Evolutionary conservation across 495 filamentous ascomycete genomes (phyloP), one percentile per base, ranked within the genome.

Genomic region (Aspergillus wentii): DNA sequence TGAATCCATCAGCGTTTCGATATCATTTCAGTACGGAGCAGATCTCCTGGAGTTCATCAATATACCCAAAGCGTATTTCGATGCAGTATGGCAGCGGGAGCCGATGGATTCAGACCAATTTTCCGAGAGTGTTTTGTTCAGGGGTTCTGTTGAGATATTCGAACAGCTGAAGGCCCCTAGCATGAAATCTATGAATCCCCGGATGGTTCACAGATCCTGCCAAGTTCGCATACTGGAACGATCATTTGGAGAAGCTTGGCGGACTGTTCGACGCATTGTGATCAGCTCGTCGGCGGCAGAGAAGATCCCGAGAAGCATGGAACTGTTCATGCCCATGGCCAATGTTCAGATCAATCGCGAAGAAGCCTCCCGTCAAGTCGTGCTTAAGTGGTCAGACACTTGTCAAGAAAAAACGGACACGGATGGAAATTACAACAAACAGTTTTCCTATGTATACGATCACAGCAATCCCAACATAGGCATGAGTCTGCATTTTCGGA

Each of bases 321-420:
- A 66, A 19, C 39, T 60, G 7, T 71, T 66, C 35, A 49, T 71
- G 30, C 66, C 66, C 9, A 35, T 64, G 29, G 61, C 54, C 16
- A 49, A 41, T 15, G 62, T 69, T 3, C 66, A 62, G 41, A 42
- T 69, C 13, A 48, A 44, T 13, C 46, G 56, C n/a, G 44, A 53
- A 26, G 40, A 52, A 11, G 40, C 46, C n/a, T 50, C 60, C 6
- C 51, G 50, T 8, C 47, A 60, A 20, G 35, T 64, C 3, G 51
- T 57, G n/a, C 30, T 66, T 8, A 64, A 57, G 44, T 71, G 66
- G 65, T 69, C 66, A 0, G 63, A 71, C 44, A 63, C 60, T 10
- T 56, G 52, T 17, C 63, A 71, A 30, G 54, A 57, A 28, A 37
- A 48, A 21, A 42, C 46, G 20, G 55, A 55, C 27, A 62, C 60